Conservation (phyloP, 2,329 filamentous ascomycete genomes). For the Botrytis aclada region DNA sequence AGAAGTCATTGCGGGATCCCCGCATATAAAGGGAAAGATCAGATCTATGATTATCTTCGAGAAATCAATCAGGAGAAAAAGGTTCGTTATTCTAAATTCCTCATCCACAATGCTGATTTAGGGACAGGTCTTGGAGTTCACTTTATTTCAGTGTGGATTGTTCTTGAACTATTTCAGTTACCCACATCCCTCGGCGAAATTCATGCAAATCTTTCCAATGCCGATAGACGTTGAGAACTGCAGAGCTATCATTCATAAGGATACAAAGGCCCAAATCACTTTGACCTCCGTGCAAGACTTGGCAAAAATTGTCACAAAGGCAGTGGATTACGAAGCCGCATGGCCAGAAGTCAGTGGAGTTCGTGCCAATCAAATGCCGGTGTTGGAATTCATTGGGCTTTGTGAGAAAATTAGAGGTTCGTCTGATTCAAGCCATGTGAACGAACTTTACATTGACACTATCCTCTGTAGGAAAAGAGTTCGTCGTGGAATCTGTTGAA, state of each 20-base stretch:
- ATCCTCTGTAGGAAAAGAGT: conserved; percentile 37
- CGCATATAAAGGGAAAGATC: conserved; percentile 46
- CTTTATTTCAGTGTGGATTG: conserved; percentile 48
- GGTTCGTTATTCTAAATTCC: conserved; percentile 23
- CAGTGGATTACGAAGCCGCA: conserved; percentile 36
- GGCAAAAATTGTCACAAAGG: conserved; percentile 38
- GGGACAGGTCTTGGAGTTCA: conserved; percentile 36
- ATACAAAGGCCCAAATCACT: conserved; percentile 43
- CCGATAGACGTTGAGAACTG: conserved; percentile 37
- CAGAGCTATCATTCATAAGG: conserved; percentile 44
- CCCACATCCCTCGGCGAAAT: conserved; percentile 39
- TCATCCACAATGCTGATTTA: neutral
- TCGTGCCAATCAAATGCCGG: conserved; percentile 15
- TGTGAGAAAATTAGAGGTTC: conserved; percentile 39
- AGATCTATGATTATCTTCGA: conserved; percentile 42
- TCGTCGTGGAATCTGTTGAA: conserved; percentile 44
- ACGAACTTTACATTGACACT: conserved; percentile 19
- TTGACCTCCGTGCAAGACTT: conserved; percentile 46
- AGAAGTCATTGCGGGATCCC: conserved; percentile 40
- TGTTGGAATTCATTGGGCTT: neutral
- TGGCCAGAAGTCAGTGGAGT: conserved; percentile 37
- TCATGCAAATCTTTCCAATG: conserved; percentile 40
- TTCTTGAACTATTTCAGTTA: conserved; percentile 50
- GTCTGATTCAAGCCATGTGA: neutral
- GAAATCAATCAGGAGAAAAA: conserved; percentile 43